A percentile compares a stretch with the other conserved stretches of the same genome.
phyloP scores from a whole-genome alignment of 2,329 filamentous ascomycete genomes.

The Neofusicoccum laricinum region DNA sequence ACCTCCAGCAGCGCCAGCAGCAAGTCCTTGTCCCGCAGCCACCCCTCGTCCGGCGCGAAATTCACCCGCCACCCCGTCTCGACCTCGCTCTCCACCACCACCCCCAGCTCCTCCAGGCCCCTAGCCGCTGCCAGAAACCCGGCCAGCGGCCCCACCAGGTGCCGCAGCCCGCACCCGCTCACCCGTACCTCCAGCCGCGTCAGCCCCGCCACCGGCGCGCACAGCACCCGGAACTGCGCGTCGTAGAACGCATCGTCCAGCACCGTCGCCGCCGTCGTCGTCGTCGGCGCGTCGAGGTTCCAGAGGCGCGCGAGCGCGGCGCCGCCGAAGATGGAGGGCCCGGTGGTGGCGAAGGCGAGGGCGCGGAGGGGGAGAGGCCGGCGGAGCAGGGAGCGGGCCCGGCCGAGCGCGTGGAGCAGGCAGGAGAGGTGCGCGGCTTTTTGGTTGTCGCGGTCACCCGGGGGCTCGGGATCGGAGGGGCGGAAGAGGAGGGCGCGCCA shows the following conservation, averaged over 20 bases:
- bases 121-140: not conserved
- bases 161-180: not conserved
- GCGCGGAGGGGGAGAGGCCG: not conserved
- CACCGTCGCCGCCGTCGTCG: not conserved
- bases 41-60: not conserved
- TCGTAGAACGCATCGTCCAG: not conserved
- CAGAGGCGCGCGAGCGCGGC: not conserved
- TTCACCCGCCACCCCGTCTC: not conserved
- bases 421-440: not conserved
- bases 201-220: not conserved
- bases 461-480: not conserved
- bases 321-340: not conserved
- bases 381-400: not conserved
- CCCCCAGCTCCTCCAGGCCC: not conserved
- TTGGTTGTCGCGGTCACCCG: not conserved
- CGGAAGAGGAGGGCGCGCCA: not conserved
- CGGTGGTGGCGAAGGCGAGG: not conserved
- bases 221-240: not conserved
- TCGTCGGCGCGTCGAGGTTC: not conserved
- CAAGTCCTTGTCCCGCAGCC: not conserved
- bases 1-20: not conserved
- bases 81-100: not conserved
- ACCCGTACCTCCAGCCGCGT: not conserved
- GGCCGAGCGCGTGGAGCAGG: not conserved
- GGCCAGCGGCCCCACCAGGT: not conserved